Conservation (phyloP, 805 yeast genomes). For the Lipomyces mesembrius region DNA sequence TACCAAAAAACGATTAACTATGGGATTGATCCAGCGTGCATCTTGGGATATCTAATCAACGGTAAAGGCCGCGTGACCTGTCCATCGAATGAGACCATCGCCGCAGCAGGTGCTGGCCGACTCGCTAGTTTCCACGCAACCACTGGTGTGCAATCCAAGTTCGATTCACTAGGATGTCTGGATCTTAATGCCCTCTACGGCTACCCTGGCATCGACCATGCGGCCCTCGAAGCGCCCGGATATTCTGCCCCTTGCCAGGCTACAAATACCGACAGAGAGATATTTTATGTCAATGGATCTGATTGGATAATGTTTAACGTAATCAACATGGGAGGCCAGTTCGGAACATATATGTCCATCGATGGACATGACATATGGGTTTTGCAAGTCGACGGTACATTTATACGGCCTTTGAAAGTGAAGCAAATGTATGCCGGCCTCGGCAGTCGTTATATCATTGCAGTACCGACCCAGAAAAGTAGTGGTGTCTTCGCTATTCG, state of each 20-base stretch:
- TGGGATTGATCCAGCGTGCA: slow-evolving; percentile 19
- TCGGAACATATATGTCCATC: slow-evolving; percentile 8
- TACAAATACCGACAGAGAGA: slow-evolving; percentile 13
- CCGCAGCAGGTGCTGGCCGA: slow-evolving; percentile 9
- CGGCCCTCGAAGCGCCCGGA: slow-evolving; percentile 15
- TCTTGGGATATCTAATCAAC: slow-evolving; percentile 12
- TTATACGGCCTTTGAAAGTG: slow-evolving; percentile 14
- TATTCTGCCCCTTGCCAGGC: slow-evolving; percentile 15
- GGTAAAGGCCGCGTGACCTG: slow-evolving; percentile 18
- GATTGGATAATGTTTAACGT: slow-evolving; percentile 10
- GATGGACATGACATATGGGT: slow-evolving; percentile 20
- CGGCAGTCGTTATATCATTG: slow-evolving; percentile 18
- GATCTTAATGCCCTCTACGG: slow-evolving; percentile 3
- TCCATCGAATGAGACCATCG: slow-evolving; percentile 5
- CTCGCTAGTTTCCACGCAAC: not conserved
- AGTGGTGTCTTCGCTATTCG: slow-evolving; percentile 44
- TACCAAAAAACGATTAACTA: not conserved
- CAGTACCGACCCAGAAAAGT: slow-evolving; percentile 65
- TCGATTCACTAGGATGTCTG: slow-evolving; percentile 13
- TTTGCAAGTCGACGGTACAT: slow-evolving; percentile 14
- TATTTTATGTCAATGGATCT: slow-evolving; percentile 10
- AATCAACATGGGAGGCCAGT: slow-evolving; percentile 14
- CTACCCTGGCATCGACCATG: slow-evolving; percentile 10
- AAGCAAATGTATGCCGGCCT: slow-evolving; percentile 8
- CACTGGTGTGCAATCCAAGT: not conserved